phyloP scores from a whole-genome alignment of 2,329 filamentous ascomycete genomes.

The Colletotrichum graminicola region DNA sequence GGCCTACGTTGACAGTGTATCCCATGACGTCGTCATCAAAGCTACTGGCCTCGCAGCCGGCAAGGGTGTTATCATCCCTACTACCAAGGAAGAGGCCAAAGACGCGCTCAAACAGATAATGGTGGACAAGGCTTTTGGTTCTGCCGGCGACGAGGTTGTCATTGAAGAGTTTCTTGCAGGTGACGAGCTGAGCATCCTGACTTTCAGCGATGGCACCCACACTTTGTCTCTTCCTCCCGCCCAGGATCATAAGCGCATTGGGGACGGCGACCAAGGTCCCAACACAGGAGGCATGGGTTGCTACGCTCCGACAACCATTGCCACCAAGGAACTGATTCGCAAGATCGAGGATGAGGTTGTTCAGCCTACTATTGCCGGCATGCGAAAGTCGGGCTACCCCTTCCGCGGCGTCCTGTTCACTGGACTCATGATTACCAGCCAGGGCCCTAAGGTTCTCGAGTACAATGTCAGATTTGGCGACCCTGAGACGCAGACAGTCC shows the following conservation, averaged over 20 bases:
- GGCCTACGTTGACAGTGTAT: conserved; percentile 70
- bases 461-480: conserved; percentile 94
- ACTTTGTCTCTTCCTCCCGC: conserved; percentile 76
- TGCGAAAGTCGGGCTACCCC: conserved; percentile 81
- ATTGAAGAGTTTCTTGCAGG: conserved; percentile 80
- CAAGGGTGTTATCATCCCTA: conserved; percentile 66
- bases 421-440: conserved; percentile 85
- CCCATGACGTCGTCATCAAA: conserved; percentile 78
- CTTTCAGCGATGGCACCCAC: conserved; percentile 75
- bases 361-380: conserved; percentile 67
- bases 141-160: conserved; percentile 76
- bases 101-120: conserved; percentile 76
- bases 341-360: conserved; percentile 71
- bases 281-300: conserved; percentile 85
- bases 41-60: conserved; percentile 80
- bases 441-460: conserved; percentile 83
- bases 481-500: conserved; percentile 85
- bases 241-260: conserved; percentile 80
- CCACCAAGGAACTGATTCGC: conserved; percentile 63
- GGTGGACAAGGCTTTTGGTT: conserved; percentile 74
- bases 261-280: conserved; percentile 75
- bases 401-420: conserved; percentile 81
- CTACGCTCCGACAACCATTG: conserved; percentile 74
- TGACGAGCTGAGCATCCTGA: conserved; percentile 76
- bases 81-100: conserved; percentile 69